These are phyloP conservation scores for Crithidia expoeki DNA, from an alignment of 208 protist genomes.

Conservation along the genomic window DNA sequence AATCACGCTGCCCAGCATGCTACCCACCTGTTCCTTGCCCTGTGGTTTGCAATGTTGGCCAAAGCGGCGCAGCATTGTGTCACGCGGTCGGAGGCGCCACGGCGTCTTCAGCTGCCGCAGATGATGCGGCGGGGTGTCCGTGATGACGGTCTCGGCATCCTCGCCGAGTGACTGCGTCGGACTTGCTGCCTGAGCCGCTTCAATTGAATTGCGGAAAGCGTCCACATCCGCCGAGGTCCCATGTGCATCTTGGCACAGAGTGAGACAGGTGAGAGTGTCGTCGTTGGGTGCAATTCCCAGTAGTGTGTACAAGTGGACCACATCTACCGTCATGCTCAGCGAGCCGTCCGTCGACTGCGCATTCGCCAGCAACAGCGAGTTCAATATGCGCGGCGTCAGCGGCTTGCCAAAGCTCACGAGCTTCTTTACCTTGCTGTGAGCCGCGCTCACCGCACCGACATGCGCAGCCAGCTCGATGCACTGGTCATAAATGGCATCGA, in stretches of 20 bases:
- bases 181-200: constrained; percentile 22
- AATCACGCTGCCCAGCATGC: constrained; percentile 77
- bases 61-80: constrained; percentile 75
- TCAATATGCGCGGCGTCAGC: constrained; percentile 80
- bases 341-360: constrained; percentile 72
- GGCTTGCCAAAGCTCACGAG: constrained; percentile 79
- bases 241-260: constrained; percentile 50
- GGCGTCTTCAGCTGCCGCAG: constrained; percentile 66
- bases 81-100: constrained; percentile 77
- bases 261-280: constrained; percentile 69
- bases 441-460: constrained; percentile 73
- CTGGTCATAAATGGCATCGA: constrained; percentile 72
- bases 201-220: constrained; percentile 31
- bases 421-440: constrained; percentile 74
- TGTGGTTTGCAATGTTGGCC: constrained; percentile 63
- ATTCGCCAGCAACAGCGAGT: constrained; percentile 86
- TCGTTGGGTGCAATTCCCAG: constrained; percentile 62
- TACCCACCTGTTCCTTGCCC: constrained; percentile 59
- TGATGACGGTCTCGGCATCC: constrained; percentile 54
- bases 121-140: constrained; percentile 58
- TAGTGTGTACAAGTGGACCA: constrained; percentile 69
- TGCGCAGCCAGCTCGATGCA: constrained; percentile 82
- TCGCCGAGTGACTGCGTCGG: constrained; percentile 33
- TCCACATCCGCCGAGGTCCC: constrained; percentile 44
- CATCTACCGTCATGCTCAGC: constrained; percentile 64